phyloP scores from a whole-genome alignment of 2,329 filamentous ascomycete species.

The Ceratocystis harringtonii region DNA sequence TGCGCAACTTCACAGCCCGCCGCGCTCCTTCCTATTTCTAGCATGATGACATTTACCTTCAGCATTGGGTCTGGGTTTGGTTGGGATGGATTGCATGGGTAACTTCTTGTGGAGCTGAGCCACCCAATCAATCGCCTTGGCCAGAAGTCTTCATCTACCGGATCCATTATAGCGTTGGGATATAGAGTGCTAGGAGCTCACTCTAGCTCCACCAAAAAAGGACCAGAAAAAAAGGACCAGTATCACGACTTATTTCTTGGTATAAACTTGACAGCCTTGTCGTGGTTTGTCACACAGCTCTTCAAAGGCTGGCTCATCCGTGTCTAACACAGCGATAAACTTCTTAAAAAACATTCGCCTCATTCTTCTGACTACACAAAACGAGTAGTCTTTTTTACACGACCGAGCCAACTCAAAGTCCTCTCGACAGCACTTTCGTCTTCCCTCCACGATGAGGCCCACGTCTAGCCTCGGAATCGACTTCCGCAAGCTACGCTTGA shows the following conservation, averaged over 20 bases:
- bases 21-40: neutral
- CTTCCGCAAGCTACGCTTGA: constrained; percentile 63
- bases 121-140: neutral
- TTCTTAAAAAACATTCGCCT: neutral
- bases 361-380: neutral
- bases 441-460: constrained; percentile 43
- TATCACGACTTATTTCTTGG: neutral
- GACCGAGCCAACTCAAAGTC: neutral
- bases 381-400: neutral
- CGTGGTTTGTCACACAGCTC: neutral
- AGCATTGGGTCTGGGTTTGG: neutral
- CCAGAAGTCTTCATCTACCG: neutral
- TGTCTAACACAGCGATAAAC: neutral
- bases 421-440: neutral
- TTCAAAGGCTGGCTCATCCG: neutral
- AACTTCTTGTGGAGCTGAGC: neutral
- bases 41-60: neutral
- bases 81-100: neutral
- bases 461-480: constrained; percentile 51
- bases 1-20: constrained; percentile 1
- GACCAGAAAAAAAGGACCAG: neutral
- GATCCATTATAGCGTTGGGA: neutral
- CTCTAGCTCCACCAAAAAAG: neutral
- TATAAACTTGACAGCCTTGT: neutral
- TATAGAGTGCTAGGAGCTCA: neutral